Conservation (phyloP, 768 basidiomycete genomes). For the Naematelia encephala region DNA sequence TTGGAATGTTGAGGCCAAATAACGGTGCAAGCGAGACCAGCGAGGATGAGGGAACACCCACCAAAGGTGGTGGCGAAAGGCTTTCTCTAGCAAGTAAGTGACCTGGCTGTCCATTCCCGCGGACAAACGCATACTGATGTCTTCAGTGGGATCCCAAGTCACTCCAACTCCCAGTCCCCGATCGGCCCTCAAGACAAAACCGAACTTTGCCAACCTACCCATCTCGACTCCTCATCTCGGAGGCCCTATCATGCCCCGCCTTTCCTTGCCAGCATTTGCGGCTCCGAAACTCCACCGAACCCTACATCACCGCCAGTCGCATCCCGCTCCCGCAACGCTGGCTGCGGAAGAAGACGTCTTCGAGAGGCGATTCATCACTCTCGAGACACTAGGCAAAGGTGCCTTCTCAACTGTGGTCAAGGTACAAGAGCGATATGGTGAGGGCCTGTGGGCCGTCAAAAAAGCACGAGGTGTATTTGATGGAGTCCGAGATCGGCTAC, state of each 20-base stretch:
- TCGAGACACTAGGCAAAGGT: conserved; percentile 82
- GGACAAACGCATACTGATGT: too few relatives aligned
- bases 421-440: conserved; percentile 54
- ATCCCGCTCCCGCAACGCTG: conserved; percentile 26
- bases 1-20: conserved; percentile 37
- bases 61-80: conserved; percentile 37
- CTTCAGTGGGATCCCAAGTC: conserved; percentile 12
- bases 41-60: conserved; percentile 48
- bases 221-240: neutral
- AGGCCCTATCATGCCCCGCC: conserved; percentile 31
- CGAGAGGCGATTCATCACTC: conserved; percentile 75
- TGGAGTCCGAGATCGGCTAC: conserved; percentile 78
- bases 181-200: conserved; percentile 1
- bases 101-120: too few relatives aligned
- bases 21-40: conserved; percentile 33
- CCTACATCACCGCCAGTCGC: conserved; percentile 37
- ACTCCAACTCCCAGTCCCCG: conserved; percentile 22
- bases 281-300: conserved; percentile 32
- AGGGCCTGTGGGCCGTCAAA: conserved; percentile 76
- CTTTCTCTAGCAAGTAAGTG: conserved; percentile 26
- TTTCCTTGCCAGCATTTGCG: conserved; percentile 39
- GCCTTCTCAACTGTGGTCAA: conserved; percentile 89
- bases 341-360: conserved; percentile 54
- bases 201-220: conserved; percentile 3
- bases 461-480: conserved; percentile 81